Evolutionary conservation across 2,329 filamentous ascomycete species (phyloP), one percentile per base, ranked within the genome.

Genomic region (Mollisia scopiformis): DNA sequence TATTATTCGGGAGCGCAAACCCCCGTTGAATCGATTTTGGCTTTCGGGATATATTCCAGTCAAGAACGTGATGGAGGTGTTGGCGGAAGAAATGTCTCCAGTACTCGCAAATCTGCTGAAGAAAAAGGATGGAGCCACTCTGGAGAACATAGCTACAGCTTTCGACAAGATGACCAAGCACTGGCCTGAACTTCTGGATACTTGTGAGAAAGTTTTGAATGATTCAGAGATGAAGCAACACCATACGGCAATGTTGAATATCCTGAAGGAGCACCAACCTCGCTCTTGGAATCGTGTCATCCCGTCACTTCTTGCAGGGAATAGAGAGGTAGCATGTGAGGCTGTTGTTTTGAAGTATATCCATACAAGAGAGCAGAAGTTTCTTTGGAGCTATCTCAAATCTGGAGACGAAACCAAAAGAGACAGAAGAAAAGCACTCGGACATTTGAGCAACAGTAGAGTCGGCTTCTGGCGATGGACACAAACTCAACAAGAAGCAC

Each of bases 391-490:
- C 21, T 60, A 58, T 35, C 25, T 62, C 8, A 31, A 35, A 19
- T 23, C 16, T 16, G 13, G 14, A 1, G 50, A 52, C 25, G 30
- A 50, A n/a, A 28, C 35, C 19, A 27, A 39, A 2, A 43, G 28
- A 33, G 54, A 57, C 2, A 55, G 46, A n/a, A 58, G 55, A 21
- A 28, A 61, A 4, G 50, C 59, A 7, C 28, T 62, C 27, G 23
- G 52, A 10, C 8, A 7, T 1, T 16, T 63, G 4, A 23, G 19
- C 11, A 47, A 21, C 3, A 47, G 43, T 16, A 30, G 28, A 11
- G 13, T 28, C 31, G 60, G 60, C 2, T 62, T 62, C 21, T 62
- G 58, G 60, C n/a, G 37, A 14, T 65, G 60, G 63, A 65, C 55
- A 3, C 37, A 28, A 19, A 21, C 39, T n/a, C 63, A 62, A 30